Base-by-base conservation (phyloP, 139 green algal genomes). In the Micromonas commoda region DNA sequence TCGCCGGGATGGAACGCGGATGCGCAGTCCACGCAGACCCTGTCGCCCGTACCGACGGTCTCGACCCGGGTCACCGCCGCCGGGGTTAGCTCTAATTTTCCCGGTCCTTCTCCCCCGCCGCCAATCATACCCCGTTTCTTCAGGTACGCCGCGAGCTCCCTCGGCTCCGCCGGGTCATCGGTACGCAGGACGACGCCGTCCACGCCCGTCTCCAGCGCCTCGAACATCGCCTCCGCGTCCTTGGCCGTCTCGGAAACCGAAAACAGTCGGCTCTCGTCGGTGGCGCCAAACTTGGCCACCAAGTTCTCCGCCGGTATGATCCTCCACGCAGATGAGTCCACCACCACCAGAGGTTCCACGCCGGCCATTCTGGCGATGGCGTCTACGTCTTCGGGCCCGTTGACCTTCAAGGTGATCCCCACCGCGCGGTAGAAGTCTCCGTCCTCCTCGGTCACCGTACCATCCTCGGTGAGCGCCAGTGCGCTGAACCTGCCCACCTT, bases 281-380 rank as follows among this genome's bases (percentile, higher is more conserved):
- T 67, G 32, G 71, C 65, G 82, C 91, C 87, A 13, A 81, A 89
- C 20, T 89, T 82, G 0, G 93, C 93, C 21, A 97, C 91, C 32
- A 97, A 76, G 80, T 97, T 97, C 78, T 97, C 93, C 1, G 90
- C 91, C 0, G 93, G 93, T n/a, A 97, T 97, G 28, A 96, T 85
- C 84, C 90, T 83, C 83, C 64, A 81, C 28, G 4, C 67, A 71
- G 28, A 51, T 64, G n/a, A 2, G 2, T 73, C 66, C 66, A 52
- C 33, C 1, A 73, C 1, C 21, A 73, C 66, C 0, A 73, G 45
- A 9, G 45, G 45, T 16, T 57, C 45, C 9, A 57, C 45, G 45
- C 45, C 45, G 45, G 45, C 9, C 45, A 57, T 9, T 9, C 45
- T 9, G 9, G 45, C 45, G 45, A 57, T 16, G 45, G 45, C 45